A percentile compares a stretch with the other conserved stretches of the same genome.
Evolutionary conservation across 306 rosid genomes (phyloP).

Genomic region (Castanea sativa): DNA sequence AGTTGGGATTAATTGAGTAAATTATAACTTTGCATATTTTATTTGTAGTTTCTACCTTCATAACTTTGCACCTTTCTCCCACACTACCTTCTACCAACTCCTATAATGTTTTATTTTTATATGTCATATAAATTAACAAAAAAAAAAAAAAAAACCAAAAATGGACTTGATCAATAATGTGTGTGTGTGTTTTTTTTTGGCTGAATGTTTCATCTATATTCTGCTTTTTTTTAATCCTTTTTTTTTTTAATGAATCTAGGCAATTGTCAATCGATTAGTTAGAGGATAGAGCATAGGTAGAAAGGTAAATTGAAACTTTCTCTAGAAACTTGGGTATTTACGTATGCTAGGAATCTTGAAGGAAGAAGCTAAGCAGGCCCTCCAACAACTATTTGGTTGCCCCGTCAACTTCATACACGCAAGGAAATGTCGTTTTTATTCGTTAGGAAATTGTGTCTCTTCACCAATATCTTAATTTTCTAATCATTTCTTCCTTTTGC

Average conservation of each 20-base stretch:
- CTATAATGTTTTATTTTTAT: too few relatives aligned
- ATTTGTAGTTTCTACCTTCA: background rate
- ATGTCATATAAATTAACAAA: too few relatives aligned
- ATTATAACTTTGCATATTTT: background rate
- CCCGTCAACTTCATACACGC: slow-evolving; percentile 54
- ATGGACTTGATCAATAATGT: too few relatives aligned
- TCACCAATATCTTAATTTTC: slow-evolving; percentile 37
- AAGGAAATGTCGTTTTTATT: slow-evolving; percentile 30
- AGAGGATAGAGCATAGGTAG: background rate
- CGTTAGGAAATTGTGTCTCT: slow-evolving; percentile 37
- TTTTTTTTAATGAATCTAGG: too few relatives aligned
- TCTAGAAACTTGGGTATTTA: slow-evolving; percentile 10
- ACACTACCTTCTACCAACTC: too few relatives aligned
- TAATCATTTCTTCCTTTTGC: slow-evolving; percentile 24
- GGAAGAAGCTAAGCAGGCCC: slow-evolving; percentile 32
- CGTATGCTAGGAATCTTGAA: slow-evolving; percentile 12
- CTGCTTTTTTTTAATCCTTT: too few relatives aligned
- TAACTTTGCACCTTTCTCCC: too few relatives aligned
- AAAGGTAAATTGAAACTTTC: slow-evolving; percentile 31
- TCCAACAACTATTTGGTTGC: slow-evolving; percentile 64
- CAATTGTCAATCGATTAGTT: too few relatives aligned
- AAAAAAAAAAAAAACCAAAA: too few relatives aligned
- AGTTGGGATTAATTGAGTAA: background rate
- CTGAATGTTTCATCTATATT: too few relatives aligned
- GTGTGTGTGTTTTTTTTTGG: too few relatives aligned